Percentiles rank a stretch among this genome's conserved stretches.
These are phyloP conservation scores for Furcasterigmium furcatum DNA, from an alignment of 2,329 filamentous ascomycete species.

Conservation along the genomic window DNA sequence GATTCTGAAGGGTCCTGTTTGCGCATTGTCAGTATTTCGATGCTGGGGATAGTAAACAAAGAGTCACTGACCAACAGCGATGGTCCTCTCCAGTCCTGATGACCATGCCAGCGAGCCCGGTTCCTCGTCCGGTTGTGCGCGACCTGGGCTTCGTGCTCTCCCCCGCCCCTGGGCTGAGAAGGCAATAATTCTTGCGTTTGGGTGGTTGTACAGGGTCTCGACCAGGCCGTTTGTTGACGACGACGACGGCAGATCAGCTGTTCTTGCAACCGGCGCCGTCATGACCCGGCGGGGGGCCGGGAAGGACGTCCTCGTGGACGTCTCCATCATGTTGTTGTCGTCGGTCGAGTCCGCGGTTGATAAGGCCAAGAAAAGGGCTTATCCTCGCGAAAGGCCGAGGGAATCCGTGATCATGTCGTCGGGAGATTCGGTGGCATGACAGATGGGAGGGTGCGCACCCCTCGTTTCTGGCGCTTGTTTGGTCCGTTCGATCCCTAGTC, in stretches of 20 bases:
- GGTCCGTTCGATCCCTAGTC: not conserved
- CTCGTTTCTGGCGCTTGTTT: not conserved
- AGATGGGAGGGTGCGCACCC: not conserved
- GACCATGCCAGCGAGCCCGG: slow-evolving; percentile 69
- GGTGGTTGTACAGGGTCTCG: slow-evolving; percentile 73
- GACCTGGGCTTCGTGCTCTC: slow-evolving; percentile 25
- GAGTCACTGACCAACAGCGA: slow-evolving; percentile 64
- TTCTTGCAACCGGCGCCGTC: slow-evolving; percentile 29
- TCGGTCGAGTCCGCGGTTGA: no score
- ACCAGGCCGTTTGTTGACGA: slow-evolving; percentile 34
- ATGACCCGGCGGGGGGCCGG: slow-evolving; percentile 28
- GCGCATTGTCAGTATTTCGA: not conserved
- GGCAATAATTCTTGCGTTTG: slow-evolving; percentile 65
- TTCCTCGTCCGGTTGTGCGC: slow-evolving; percentile 37
- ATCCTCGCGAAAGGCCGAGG: not conserved
- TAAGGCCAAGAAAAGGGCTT: no score
- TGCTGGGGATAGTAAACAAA: slow-evolving; percentile 8
- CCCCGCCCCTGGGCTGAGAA: slow-evolving; percentile 39
- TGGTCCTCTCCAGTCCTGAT: slow-evolving; percentile 74
- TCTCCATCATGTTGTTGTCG: slow-evolving; percentile 1
- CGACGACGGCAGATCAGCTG: slow-evolving; percentile 17
- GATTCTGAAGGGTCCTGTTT: slow-evolving; percentile 68
- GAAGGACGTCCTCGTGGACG: slow-evolving; percentile 9
- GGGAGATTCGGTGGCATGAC: not conserved
- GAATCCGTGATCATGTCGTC: not conserved